Conservation (phyloP, 352 stramenopile species). For the Phytophthora sojae region DNA sequence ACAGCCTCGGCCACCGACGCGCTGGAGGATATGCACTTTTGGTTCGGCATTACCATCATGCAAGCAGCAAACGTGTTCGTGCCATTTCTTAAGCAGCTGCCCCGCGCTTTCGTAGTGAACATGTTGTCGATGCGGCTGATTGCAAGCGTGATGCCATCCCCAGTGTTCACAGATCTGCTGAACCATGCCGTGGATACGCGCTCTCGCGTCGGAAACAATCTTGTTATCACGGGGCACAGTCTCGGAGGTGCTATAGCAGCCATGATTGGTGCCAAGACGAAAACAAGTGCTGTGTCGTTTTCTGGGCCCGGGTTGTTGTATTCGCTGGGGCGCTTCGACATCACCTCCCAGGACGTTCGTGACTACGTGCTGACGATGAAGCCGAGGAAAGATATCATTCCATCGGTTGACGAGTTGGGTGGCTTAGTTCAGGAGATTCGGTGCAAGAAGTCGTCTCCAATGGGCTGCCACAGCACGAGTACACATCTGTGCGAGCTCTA, state of each 20-base stretch:
- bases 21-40: conserved; percentile 87
- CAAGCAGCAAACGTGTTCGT: conserved; percentile 82
- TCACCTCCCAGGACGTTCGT: conserved; percentile 65
- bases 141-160: conserved; percentile 62
- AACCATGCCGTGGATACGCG: conserved; percentile 59
- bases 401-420: conserved; percentile 76
- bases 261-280: conserved; percentile 79
- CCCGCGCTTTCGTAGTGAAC: conserved; percentile 69
- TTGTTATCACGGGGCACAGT: conserved; percentile 83
- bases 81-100: conserved; percentile 86
- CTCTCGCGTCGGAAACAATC: conserved; percentile 53
- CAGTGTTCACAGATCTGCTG: conserved; percentile 66
- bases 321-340: conserved; percentile 73
- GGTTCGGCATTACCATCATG: conserved; percentile 90
- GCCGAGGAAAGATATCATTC: conserved; percentile 79
- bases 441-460: conserved; percentile 70
- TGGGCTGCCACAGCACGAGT: conserved; percentile 74
- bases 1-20: conserved; percentile 82
- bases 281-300: conserved; percentile 79
- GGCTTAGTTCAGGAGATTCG: conserved; percentile 83
- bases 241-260: conserved; percentile 79
- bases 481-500: conserved; percentile 86
- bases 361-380: conserved; percentile 88
- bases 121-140: conserved; percentile 84
- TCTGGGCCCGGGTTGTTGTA: conserved; percentile 79